Percentiles rank a stretch among this genome's conserved stretches.
Conservation (phyloP, 306 rosid genomes). For the Ochetophila trinervis region DNA sequence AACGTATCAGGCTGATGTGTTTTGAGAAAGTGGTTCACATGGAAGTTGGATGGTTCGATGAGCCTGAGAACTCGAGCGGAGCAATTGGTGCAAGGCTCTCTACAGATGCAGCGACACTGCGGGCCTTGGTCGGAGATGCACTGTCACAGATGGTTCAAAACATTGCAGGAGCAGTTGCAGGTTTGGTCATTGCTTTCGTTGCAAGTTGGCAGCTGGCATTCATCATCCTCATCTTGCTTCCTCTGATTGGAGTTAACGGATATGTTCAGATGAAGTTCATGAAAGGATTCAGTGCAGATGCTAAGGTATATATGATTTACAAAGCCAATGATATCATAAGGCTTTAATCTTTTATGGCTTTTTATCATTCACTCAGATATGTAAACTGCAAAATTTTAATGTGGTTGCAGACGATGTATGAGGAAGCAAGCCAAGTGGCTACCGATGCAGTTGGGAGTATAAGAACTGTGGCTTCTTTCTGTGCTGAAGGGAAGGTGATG, state of each 20-base stretch:
- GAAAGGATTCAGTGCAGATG: constrained; percentile 80
- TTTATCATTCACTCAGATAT: not conserved
- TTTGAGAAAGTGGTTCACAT: constrained; percentile 70
- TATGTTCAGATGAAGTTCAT: constrained; percentile 65
- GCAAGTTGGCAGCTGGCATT: constrained; percentile 74
- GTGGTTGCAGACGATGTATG: constrained; percentile 66
- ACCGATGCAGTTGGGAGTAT: constrained; percentile 90
- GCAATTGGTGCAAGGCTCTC: constrained; percentile 79
- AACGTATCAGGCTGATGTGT: constrained; percentile 65
- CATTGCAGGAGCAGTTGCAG: constrained; percentile 55
- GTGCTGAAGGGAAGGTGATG: constrained; percentile 90
- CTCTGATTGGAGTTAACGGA: constrained; percentile 62
- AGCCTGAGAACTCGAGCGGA: constrained; percentile 77
- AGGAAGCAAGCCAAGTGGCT: constrained; percentile 90
- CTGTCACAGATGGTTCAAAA: constrained; percentile 56
- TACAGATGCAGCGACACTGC: constrained; percentile 74
- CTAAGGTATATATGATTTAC: constrained; percentile 44
- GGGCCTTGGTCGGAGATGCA: constrained; percentile 76
- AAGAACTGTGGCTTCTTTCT: constrained; percentile 83
- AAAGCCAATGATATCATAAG: too few species aligned
- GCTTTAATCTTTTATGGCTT: too few species aligned
- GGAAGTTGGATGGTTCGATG: constrained; percentile 92
- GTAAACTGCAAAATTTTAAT: constrained; percentile 3
- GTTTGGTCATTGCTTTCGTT: constrained; percentile 63
- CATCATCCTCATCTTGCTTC: constrained; percentile 60